Base-by-base conservation (phyloP, 1,139 yeast species). In the Protomyces lactucae-debilis region DNA sequence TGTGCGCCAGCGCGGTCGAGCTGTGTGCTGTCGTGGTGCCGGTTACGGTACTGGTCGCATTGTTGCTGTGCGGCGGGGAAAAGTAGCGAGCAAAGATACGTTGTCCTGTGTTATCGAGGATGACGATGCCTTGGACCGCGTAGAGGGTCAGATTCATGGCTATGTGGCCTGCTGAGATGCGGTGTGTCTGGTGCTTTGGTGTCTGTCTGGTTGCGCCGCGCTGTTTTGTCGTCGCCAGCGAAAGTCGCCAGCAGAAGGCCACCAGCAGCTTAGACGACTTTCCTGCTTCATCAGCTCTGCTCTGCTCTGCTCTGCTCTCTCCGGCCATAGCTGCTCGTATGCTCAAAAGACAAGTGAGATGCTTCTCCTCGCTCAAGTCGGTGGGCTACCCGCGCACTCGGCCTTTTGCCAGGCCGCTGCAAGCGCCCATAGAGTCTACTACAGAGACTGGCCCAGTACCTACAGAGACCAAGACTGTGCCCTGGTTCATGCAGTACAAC, bases 51-150 rank as follows among this genome's bases (percentile, higher is more conserved):
- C 25, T 43, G 48, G 48, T 43, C 23, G 48, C 48, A 43, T 43
- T 43, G 48, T 63, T 65, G 43, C 53, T 55, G 66, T 83, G 85
- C 35, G 89, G 89, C 51, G 87, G 82, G 69, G 80, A 80, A 77
- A 87, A 93, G 79, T 93, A 95, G 73, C 92, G 92, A 69, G 96
- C 86, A 73, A 83, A 88, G 61, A 93, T 77, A 71, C 99, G 81
- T 65, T 84, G 82, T 18, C 96, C 97, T 68, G 87, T 87, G 71
- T 81, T 84, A 75, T 92, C 98, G 71, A 93, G 83, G 14, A 95
- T 85, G 65, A 86, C 79, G 72, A 85, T 83, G 61, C 81, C 77
- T 68, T 67, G 63, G 48, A 70, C 69, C n/a, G 71, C 66, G 63
- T 67, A 70, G 23, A 70, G 63, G 21, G 71, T 66, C 59, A 86